Conservation (phyloP, 352 stramenopile genomes). For the Aphanomyces astaci region DNA sequence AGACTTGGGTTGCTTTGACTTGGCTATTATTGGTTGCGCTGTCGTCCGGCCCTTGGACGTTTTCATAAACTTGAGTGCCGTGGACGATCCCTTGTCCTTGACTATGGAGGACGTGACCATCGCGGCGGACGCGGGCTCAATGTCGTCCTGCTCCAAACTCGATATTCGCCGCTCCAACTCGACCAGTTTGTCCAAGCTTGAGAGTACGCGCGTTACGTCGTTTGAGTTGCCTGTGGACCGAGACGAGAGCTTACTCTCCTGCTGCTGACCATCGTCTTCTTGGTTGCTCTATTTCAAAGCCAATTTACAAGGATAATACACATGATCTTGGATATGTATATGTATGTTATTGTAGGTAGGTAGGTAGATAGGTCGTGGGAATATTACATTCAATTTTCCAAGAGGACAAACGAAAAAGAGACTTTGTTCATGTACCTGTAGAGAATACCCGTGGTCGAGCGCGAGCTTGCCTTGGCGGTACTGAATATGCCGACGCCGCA, state of each 20-base stretch:
- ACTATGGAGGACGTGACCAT: neutral
- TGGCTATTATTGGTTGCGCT: neutral
- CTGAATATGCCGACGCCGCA: conserved; percentile 46
- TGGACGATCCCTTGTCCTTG: neutral
- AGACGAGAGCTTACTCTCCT: neutral
- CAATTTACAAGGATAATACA: no score
- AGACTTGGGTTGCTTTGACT: neutral
- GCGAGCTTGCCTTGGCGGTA: conserved; percentile 56
- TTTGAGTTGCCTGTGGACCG: neutral
- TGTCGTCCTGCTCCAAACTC: conserved; percentile 16
- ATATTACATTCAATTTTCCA: no score
- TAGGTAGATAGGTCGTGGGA: no score
- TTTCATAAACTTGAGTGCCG: conserved; percentile 19
- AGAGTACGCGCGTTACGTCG: conserved; percentile 3
- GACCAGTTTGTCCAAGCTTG: conserved; percentile 21
- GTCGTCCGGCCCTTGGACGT: conserved; percentile 14
- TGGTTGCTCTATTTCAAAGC: conserved; percentile 14
- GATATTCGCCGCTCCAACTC: conserved; percentile 19
- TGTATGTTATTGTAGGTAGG: no score
- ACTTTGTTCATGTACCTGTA: no score
- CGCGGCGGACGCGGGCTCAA: neutral
- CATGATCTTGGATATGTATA: no score
- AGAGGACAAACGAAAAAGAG: no score
- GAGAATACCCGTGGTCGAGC: conserved; percentile 28
- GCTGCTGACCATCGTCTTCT: conserved; percentile 12